These are phyloP conservation scores for Chrysoporthe deuterocubensis DNA, from an alignment of 2,329 filamentous ascomycete species.

Conservation along the genomic window DNA sequence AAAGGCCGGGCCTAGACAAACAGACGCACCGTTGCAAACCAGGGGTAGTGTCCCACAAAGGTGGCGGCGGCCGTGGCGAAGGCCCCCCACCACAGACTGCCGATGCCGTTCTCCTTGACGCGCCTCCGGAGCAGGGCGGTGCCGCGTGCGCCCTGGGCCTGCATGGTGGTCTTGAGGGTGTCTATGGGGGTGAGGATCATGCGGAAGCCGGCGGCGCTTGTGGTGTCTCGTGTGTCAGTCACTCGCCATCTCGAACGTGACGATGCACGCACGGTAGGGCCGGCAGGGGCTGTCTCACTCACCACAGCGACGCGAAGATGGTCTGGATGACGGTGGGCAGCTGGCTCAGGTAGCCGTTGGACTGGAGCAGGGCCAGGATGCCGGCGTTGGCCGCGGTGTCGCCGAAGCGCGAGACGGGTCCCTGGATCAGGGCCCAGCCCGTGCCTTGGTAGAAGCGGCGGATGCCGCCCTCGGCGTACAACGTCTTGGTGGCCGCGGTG, in stretches of 20 bases:
- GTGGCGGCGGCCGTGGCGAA: conserved; percentile 53
- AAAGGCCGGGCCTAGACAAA: background rate
- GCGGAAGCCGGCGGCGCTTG: conserved; percentile 49
- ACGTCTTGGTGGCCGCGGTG: conserved; percentile 42
- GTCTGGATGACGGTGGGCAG: conserved; percentile 50
- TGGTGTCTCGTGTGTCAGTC: background rate
- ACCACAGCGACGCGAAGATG: conserved; percentile 52
- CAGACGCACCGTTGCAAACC: conserved; percentile 50
- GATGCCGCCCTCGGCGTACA: conserved; percentile 48
- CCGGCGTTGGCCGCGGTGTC: conserved; percentile 55
- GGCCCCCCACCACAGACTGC: conserved; percentile 55
- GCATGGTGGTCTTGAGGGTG: conserved; percentile 54
- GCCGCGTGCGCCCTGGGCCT: conserved; percentile 50
- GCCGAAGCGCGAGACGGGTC: conserved; percentile 50
- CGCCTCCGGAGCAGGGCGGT: conserved; percentile 48
- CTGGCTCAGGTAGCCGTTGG: conserved; percentile 48
- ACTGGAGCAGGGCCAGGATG: conserved; percentile 51
- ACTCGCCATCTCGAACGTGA: background rate
- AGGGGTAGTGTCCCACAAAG: conserved; percentile 54
- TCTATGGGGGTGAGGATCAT: conserved; percentile 54
- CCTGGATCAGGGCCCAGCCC: conserved; percentile 49
- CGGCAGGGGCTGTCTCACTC: conserved; percentile 22
- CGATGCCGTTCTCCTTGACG: conserved; percentile 48
- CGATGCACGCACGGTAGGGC: background rate
- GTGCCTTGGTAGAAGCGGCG: conserved; percentile 52